Evolutionary conservation across 78 protist genomes (phyloP), one percentile per base, ranked within the genome.

Genomic region (Parvularia atlantis): DNA sequence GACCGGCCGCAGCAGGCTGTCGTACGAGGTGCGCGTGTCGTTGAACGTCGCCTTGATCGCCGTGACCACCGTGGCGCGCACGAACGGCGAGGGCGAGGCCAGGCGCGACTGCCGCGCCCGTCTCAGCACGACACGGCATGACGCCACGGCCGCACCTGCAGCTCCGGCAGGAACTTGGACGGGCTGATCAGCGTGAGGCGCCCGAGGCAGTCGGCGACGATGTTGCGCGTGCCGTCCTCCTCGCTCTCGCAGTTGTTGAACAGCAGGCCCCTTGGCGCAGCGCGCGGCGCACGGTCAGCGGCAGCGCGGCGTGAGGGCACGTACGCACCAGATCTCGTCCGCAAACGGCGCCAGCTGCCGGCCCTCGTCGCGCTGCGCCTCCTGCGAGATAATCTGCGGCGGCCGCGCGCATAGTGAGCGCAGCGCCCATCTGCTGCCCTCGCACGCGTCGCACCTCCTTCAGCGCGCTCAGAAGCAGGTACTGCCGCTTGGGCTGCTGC

Each of bases 201-300:
- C 41, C 97, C 97, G 16, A 92, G 71, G 69, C 97, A 93, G 26
- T 93, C 97, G 6, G 93, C 78, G 33, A 88, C 94, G 24, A 93
- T 76, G 41, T 69, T 90, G 69, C 93, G 87, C n/a, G 82, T 84
- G 59, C 96, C 95, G 44, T 93, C 97, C 40, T 93, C 95, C 48
- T 65, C 77, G 35, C 36, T 20, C 44, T 77, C 91, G 40, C 85
- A 69, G 30, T 85, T 59, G 1, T 60, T 84, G 46, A 82, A 74
- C 31, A 91, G 74, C 2, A 82, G 22, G 41, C 74, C 11, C 67
- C 61, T n/a, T n/a, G n/a, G n/a, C n/a, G n/a, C n/a, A n/a, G n/a
- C n/a, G n/a, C n/a, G n/a, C n/a, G n/a, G n/a, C n/a, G n/a, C n/a
- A n/a, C n/a, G n/a, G n/a, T n/a, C n/a, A n/a, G n/a, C n/a, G n/a